These are phyloP conservation scores for Penicillium bialowiezense DNA, from an alignment of 495 filamentous ascomycete species.

Conservation along the genomic window DNA sequence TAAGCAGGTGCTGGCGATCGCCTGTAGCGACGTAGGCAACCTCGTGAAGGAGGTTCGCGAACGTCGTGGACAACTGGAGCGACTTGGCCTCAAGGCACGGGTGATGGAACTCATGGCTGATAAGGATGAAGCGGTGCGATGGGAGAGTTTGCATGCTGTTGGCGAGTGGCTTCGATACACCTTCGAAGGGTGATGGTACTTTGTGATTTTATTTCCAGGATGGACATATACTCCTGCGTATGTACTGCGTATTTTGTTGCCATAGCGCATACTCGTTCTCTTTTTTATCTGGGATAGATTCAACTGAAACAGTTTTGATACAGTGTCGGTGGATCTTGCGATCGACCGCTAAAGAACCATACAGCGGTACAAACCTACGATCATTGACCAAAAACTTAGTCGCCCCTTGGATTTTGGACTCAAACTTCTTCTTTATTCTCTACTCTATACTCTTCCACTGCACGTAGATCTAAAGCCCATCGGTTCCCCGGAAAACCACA, in stretches of 20 bases:
- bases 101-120: constrained; percentile 97
- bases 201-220: constrained; percentile 10
- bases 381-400: not conserved
- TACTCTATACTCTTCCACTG: no score
- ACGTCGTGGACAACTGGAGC: constrained; percentile 77
- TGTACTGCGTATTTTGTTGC: constrained; percentile 21
- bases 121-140: constrained; percentile 83
- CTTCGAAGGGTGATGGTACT: constrained; percentile 54
- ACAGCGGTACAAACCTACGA: not conserved
- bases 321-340: constrained; percentile 1
- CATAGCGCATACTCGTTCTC: constrained; percentile 19
- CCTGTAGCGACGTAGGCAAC: constrained; percentile 87
- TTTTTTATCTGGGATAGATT: constrained; percentile 4
- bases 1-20: constrained; percentile 94
- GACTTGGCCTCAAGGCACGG: constrained; percentile 81
- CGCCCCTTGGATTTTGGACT: no score
- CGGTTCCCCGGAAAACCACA: constrained; percentile 7
- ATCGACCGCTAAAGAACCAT: constrained; percentile 5
- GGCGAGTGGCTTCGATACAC: constrained; percentile 93
- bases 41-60: constrained; percentile 91
- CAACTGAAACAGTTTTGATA: not conserved
- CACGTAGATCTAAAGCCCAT: no score
- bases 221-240: constrained; percentile 27
- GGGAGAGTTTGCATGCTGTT: constrained; percentile 91
- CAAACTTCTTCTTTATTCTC: no score